These are phyloP conservation scores for Populus hybrid DNA, from an alignment of 441 rosid species.

Conservation along the genomic window DNA sequence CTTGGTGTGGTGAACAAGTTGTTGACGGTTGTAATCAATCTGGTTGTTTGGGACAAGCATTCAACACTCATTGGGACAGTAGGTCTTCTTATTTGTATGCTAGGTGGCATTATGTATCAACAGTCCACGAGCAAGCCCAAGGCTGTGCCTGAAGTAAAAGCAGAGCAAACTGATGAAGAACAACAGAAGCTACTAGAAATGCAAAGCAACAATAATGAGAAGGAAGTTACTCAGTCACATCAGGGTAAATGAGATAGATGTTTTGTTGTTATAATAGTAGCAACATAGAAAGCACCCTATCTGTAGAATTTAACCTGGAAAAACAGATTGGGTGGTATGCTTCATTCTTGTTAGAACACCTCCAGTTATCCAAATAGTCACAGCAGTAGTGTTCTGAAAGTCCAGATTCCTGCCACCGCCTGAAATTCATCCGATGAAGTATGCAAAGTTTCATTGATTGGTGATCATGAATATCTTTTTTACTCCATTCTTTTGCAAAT, in stretches of 20 bases:
- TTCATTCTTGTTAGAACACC: too few species aligned
- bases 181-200: constrained; percentile 68
- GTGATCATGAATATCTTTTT: too few species aligned
- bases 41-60: constrained; percentile 94
- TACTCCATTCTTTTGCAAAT: too few species aligned
- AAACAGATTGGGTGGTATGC: too few species aligned
- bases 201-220: constrained; percentile 36
- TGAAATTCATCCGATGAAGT: too few species aligned
- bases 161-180: constrained; percentile 56
- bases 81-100: constrained; percentile 88
- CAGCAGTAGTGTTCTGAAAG: too few species aligned
- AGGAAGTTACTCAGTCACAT: constrained; percentile 24
- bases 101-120: constrained; percentile 89
- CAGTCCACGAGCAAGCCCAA: constrained; percentile 71
- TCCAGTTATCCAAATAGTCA: too few species aligned
- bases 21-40: constrained; percentile 80
- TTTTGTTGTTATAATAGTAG: not conserved
- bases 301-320: too few species aligned
- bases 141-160: constrained; percentile 35
- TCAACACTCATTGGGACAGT: constrained; percentile 73
- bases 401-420: too few species aligned
- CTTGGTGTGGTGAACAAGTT: constrained; percentile 94
- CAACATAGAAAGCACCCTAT: too few species aligned
- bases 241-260: constrained; percentile 6
- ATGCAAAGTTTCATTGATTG: too few species aligned